Evolutionary conservation across 192 early-diverging fungal species (phyloP), one percentile per base, ranked within the genome.

Genomic region (Coemansia sp.): DNA sequence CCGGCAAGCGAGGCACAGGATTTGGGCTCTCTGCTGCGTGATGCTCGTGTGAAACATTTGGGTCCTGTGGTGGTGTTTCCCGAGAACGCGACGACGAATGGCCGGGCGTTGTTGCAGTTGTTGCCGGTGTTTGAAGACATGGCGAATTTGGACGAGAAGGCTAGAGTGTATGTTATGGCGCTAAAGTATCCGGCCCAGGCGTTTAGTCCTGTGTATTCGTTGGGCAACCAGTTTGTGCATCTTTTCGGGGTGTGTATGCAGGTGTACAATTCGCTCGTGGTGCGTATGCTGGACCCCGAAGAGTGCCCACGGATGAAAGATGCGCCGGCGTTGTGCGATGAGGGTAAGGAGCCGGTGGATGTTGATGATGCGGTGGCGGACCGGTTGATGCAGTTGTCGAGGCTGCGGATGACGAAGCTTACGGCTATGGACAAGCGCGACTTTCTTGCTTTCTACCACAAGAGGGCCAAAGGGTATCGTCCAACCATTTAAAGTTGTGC

Each of bases 101-200:
- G 92, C n/a, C 78, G 90, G 5, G 93, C 93, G 6, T 70, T 95
- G 23, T 77, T 95, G 9, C 89, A 90, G 64, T 85, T 94, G 29
- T 62, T 85, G 20, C 88, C 90, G 4, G 71, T 93, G 18, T 93
- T 94, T 66, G 83, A 87, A 45, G 76, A 83, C 7, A 74, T 73
- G 19, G 70, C 68, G n/a, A 68, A 85, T 22, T 74, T 83, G 24
- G 87, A 92, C 60, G 77, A 84, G 5, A 80, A 85, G 35, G 57
- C 84, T 10, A 20, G 57, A 9, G 69, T 95, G 45, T 82, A 85
- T 47, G 45, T 93, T n/a, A 27, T 92, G 59, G 62, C 64, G 9
- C 50, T 68, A 54, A 64, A 65, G 57, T 73, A 78, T 41, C 71
- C 67, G 48, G 69, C 72, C 57, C 61, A 60, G 45, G 63, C 61